phyloP scores from a whole-genome alignment of 257 asterid genomes.

The Solanum pennellii region DNA sequence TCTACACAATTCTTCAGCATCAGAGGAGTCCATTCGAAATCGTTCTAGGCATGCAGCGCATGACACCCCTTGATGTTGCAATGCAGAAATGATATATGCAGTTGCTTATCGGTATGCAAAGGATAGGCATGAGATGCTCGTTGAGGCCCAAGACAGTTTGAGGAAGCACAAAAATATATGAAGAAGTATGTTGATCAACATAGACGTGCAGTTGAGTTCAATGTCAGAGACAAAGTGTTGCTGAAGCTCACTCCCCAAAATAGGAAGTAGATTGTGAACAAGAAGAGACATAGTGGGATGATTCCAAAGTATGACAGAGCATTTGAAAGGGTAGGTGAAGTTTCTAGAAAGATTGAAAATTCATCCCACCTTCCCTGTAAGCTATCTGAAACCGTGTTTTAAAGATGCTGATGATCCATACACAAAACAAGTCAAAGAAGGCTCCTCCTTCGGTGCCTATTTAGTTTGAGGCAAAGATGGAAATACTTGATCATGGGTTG shows the following conservation, averaged over 20 bases:
- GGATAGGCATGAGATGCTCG: neutral
- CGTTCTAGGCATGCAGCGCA: neutral
- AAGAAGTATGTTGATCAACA: neutral
- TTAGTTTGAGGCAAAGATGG: neutral
- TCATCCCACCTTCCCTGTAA: neutral
- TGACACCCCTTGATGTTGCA: neutral
- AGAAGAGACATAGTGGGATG: neutral
- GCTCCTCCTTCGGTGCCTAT: neutral
- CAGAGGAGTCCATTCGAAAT: neutral
- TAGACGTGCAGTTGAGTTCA: neutral
- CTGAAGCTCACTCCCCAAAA: neutral
- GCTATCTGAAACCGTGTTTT: neutral
- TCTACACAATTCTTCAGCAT: neutral
- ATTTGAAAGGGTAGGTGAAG: neutral
- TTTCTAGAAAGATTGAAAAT: neutral
- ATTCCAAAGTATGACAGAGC: neutral
- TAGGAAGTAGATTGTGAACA: neutral
- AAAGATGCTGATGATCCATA: neutral
- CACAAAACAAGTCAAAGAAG: neutral
- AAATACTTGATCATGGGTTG: neutral
- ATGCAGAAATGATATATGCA: too few relatives aligned
- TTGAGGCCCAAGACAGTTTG: neutral
- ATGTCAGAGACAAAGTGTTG: neutral
- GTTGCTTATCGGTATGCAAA: neutral
- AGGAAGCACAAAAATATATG: neutral